Evolutionary conservation across 106 monocot species (phyloP).

Genomic region (Allium sativum): DNA sequence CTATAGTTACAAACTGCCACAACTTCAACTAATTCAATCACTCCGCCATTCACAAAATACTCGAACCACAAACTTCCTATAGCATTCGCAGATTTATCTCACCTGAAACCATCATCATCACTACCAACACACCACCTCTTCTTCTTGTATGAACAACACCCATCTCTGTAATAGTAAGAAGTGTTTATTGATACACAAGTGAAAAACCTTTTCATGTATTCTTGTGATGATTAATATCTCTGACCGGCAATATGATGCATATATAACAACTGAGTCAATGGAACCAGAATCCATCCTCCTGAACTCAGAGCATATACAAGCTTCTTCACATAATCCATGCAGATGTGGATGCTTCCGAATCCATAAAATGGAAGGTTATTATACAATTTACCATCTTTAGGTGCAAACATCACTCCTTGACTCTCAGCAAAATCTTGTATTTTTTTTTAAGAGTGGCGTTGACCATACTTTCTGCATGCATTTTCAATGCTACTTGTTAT

Average conservation of each 20-base stretch:
- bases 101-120: too few species aligned
- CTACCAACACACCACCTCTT: too few species aligned
- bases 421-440: constrained; percentile 74
- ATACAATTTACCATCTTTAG: constrained; percentile 71
- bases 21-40: too few species aligned
- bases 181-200: too few species aligned
- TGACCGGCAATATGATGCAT: constrained; percentile 41
- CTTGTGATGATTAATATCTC: not conserved
- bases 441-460: constrained; percentile 42
- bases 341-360: constrained; percentile 73
- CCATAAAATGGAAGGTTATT: constrained; percentile 81
- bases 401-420: constrained; percentile 61
- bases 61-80: too few species aligned
- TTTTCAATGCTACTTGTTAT: constrained; percentile 39
- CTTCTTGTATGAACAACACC: too few species aligned
- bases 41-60: too few species aligned
- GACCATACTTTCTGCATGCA: constrained; percentile 20
- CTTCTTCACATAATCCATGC: constrained; percentile 67
- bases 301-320: constrained; percentile 62
- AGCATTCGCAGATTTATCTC: too few species aligned
- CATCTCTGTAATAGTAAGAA: too few species aligned
- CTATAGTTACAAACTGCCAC: too few species aligned
- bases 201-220: too few species aligned
- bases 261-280: constrained; percentile 63
- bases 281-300: constrained; percentile 62